Base-by-base conservation (phyloP, 768 basidiomycete species). In the Mycena pura region DNA sequence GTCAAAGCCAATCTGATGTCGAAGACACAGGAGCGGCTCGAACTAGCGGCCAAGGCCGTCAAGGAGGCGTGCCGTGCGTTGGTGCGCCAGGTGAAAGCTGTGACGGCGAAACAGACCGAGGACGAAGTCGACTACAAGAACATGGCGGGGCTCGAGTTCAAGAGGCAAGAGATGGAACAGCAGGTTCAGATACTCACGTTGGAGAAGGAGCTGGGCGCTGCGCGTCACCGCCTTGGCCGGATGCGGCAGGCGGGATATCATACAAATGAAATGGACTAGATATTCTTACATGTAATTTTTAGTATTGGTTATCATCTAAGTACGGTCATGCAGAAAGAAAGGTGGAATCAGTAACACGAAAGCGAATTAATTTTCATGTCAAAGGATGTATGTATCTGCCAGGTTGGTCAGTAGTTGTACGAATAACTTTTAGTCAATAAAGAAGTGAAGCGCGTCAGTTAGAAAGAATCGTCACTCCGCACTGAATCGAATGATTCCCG, bases 1-100 rank as follows among this genome's bases (percentile, higher is more conserved):
- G 97, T 99, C 71, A 99, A 99, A 80, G 95, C 96, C 5, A 95
- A 95, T 71, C 82, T 98, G 63, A 99, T 98, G 96, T 96, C 93
- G 52, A 96, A 97, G 81, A 97, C 96, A 2, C 97, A 99, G 77
- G 95, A 98, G 70, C 88, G 91, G 34, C 87, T 99, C 28, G 97
- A 99, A 76, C 80, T 93, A 17, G 97, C 97, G 3, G 95, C 97
- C 41, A 98, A 96, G 78, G 96, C 96, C 2, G 97, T 99, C 57
- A 96, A 95, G 5, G 95, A 95, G 68, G 96, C 97, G 24, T 99
- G 96, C 82, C 95, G 91, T 73, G 95, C 95, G 32, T 88, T 99
- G 57, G 97, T 99, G 58, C 85, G 86, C 68, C 96, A 99, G 73
- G 96, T 99, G 79, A 98, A 96, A 78, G 90, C 95, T 3, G 88